These are phyloP conservation scores for Pseudogymnoascus sp. DNA, from an alignment of 2,329 filamentous ascomycete species.

Conservation along the genomic window DNA sequence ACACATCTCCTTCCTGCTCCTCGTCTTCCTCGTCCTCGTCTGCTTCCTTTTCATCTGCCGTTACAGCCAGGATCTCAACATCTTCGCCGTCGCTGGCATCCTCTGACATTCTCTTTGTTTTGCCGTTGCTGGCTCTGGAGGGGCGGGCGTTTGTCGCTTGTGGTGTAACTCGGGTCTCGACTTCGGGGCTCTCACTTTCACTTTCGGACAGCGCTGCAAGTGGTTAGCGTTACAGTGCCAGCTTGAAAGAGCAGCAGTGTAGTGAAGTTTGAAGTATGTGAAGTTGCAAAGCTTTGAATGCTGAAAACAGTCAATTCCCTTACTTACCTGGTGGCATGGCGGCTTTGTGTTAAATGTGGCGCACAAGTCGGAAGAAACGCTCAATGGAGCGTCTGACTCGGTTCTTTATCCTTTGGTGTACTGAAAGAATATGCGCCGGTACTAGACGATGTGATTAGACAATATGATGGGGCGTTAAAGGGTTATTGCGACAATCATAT, in stretches of 20 bases:
- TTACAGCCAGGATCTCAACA: constrained; percentile 15
- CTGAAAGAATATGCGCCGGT: neutral
- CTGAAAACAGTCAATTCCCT: neutral
- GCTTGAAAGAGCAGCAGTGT: neutral
- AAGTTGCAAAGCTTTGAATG: neutral
- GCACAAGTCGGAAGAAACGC: neutral
- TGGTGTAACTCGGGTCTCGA: neutral
- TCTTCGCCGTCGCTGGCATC: constrained; percentile 19
- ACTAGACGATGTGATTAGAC: neutral
- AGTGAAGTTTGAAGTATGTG: neutral
- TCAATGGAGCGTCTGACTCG: neutral
- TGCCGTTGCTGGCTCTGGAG: neutral
- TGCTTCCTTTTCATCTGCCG: constrained; percentile 19
- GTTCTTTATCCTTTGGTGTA: neutral
- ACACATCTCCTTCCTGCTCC: constrained; percentile 38
- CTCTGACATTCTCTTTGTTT: neutral
- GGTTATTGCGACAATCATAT: neutral
- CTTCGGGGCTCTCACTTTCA: neutral
- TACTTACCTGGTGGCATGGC: neutral
- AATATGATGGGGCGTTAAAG: neutral
- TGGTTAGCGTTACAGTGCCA: neutral
- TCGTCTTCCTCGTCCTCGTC: constrained; percentile 30
- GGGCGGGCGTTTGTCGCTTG: neutral
- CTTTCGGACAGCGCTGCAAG: neutral
- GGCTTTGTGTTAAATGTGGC: neutral